Base-by-base conservation (phyloP, 768 basidiomycete species). In the Mycena albidolilacea region DNA sequence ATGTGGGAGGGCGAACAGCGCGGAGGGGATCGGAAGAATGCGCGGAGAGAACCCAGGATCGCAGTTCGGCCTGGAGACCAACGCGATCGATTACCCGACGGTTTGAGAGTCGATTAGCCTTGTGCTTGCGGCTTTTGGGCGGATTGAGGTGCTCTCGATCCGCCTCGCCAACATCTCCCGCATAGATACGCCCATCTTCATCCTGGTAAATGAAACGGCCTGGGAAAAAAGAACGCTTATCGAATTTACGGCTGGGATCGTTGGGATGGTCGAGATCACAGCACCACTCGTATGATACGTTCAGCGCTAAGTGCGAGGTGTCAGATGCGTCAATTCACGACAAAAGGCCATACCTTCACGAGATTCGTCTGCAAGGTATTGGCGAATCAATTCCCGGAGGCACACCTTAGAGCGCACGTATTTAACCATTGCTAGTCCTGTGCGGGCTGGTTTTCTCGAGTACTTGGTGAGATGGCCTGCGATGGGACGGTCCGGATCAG, bases 371-470 rank as follows among this genome's bases (percentile, higher is more conserved):
- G 21, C 64, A 0, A 71, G 15, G 35, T 71, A 71, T 3, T 15
- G 1, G 5, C 19, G 17, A 23, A 66, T 61, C 38, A 52, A 37
- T 3, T 71, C 60, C 0, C 70, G 55, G 23, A 71, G 43, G n/a
- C 70, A 71, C 5, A 44, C 39, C 17, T 37, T 15, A 4, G 70
- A 65, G 17, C 64, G 58, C 9, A 71, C 70, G 35, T 66, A 71
- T 0, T 52, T n/a, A n/a, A 66, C 50, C n/a, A n/a, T n/a, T n/a
- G n/a, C n/a, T n/a, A n/a, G n/a, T n/a, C n/a, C n/a, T n/a, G n/a
- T n/a, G n/a, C 70, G 70, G 0, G 63, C 70, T 9, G 70, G 57
- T 23, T 71, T 71, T 44, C n/a, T 64, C 6, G 70, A 64, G 10
- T 43, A 38, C 46, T 68, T 64, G n/a, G n/a, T n/a, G n/a, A n/a